Evolutionary conservation across 2,329 filamentous ascomycete genomes (phyloP).

Genomic region (Paraphaeosphaeria sporulosa): DNA sequence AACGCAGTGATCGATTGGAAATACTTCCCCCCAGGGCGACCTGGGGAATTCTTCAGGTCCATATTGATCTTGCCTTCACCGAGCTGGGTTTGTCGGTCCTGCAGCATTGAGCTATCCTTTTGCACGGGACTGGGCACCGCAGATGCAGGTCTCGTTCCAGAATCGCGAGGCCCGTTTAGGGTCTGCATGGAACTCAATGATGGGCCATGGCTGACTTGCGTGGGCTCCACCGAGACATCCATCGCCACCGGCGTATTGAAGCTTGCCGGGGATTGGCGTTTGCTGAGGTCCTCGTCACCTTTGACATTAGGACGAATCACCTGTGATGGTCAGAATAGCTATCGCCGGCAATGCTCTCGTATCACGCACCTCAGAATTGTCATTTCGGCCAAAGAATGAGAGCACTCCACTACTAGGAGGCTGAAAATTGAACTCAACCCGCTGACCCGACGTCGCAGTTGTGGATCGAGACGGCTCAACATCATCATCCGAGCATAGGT

Average conservation of each 20-base stretch:
- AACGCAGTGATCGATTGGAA: no score
- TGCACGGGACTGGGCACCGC: neutral
- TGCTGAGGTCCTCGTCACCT: neutral
- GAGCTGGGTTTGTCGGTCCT: neutral
- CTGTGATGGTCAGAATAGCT: neutral
- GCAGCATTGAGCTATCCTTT: neutral
- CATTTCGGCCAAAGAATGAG: neutral
- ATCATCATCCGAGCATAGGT: slow-evolving; percentile 20
- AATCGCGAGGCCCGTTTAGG: neutral
- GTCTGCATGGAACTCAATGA: neutral
- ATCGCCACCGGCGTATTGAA: neutral
- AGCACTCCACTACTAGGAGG: neutral
- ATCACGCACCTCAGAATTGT: neutral
- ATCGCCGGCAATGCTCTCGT: neutral
- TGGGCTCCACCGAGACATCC: no score
- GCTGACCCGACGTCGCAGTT: neutral
- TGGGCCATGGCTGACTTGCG: neutral
- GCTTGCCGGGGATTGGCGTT: no score
- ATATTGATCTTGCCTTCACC: neutral
- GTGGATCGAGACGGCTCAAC: slow-evolving; percentile 10
- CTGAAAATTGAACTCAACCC: neutral
- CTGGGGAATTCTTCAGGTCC: neutral
- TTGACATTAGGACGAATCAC: neutral
- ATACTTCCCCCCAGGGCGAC: neutral
- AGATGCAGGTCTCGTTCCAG: neutral